Conservation (phyloP, 2,329 filamentous ascomycete species). For the Hyphodiscus sp. region DNA sequence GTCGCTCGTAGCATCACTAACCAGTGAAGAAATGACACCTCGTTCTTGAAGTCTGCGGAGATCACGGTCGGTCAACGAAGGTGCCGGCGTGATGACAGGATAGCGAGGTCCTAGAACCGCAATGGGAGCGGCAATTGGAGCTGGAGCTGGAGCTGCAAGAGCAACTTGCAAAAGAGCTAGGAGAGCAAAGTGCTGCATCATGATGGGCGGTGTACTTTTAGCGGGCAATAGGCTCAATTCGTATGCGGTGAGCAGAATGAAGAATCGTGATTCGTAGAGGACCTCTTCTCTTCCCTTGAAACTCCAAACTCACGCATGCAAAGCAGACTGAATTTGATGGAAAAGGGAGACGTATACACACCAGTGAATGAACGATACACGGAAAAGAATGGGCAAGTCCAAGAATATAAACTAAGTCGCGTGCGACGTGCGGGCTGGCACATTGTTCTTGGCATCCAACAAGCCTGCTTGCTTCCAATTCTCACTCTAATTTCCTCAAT, state of each 20-base stretch:
- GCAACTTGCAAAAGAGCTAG: constrained; percentile 19
- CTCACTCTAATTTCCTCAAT: too few species aligned
- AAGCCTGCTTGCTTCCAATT: too few species aligned
- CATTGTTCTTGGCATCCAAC: too few species aligned
- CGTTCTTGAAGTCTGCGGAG: constrained; percentile 35
- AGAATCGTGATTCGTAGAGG: not conserved
- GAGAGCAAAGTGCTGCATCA: constrained; percentile 5
- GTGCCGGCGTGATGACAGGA: constrained; percentile 43
- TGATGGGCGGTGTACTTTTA: not conserved
- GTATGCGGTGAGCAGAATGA: not conserved
- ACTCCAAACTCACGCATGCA: too few species aligned
- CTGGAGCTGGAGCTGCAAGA: constrained; percentile 21
- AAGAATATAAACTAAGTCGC: too few species aligned
- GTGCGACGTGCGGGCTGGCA: too few species aligned
- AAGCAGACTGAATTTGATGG: too few species aligned
- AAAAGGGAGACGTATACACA: too few species aligned
- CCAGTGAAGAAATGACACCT: constrained; percentile 41
- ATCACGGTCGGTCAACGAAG: constrained; percentile 32
- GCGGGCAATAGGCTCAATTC: not conserved
- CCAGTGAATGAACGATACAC: too few species aligned
- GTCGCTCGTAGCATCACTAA: constrained; percentile 28
- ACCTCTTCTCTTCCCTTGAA: not conserved
- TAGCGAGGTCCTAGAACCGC: constrained; percentile 21
- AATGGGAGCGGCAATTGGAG: constrained; percentile 21
- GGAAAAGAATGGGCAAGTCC: too few species aligned